Evolutionary conservation across 768 basidiomycete genomes (phyloP).

Genomic region (Suillus placidus): DNA sequence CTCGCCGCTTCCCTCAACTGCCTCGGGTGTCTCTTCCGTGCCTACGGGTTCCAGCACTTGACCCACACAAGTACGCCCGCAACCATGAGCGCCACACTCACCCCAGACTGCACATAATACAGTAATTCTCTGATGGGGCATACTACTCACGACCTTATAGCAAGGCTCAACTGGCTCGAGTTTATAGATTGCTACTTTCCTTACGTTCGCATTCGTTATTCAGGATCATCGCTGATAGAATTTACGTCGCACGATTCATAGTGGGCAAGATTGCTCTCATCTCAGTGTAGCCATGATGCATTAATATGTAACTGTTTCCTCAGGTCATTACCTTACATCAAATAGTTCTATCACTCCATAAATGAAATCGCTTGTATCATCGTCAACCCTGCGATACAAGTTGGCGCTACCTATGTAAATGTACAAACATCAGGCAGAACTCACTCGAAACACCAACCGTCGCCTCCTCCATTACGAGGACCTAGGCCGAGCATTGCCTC

Average conservation of each 20-base stretch:
- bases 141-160: not conserved
- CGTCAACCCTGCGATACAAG: not conserved
- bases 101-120: not conserved
- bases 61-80: not conserved
- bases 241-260: not conserved
- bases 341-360: not conserved
- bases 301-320: not conserved
- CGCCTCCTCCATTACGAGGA: not conserved
- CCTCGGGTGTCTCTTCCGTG: not conserved
- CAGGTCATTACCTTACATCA: conserved; percentile 3
- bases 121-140: not conserved
- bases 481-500: not conserved
- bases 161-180: conserved; percentile 7
- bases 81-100: conserved; percentile 2
- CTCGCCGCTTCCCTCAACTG: not conserved
- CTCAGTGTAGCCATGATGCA: conserved; percentile 18
- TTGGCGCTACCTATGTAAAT: not conserved
- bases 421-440: not conserved
- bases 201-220: not conserved
- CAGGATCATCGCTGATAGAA: not conserved
- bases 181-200: not conserved
- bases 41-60: not conserved
- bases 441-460: no score
- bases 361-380: not conserved
- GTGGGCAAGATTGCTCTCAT: not conserved